Base-by-base conservation (phyloP, 2,329 filamentous ascomycete genomes). In the Pseudogymnoascus sp. region DNA sequence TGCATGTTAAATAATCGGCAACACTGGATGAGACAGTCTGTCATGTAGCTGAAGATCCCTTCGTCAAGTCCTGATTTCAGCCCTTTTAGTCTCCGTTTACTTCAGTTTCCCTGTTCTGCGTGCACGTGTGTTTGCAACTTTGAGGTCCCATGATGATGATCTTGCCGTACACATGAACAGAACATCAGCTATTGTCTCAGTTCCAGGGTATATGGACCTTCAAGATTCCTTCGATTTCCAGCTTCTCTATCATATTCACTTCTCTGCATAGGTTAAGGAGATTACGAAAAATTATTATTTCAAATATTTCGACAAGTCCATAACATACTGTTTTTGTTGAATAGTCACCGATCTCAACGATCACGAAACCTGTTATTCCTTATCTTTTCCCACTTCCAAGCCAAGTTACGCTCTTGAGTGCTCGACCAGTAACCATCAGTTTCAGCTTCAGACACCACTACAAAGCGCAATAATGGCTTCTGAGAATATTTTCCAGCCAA, bases 401-500 rank as follows among this genome's bases (percentile, higher is more conserved):
- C 32, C 57, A 47, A 34, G 18, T 37, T 60, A 41, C 61, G 14
- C 28, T 64, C 37, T 47, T 59, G 9, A 25, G 60, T 38, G 62
- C 62, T 35, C 43, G 6, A n/a, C 22, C 61, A n/a, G 47, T 41
- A 12, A 50, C 62, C 28, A 32, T 14, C 12, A 12, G 11, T 18
- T 41, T 4, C 47, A 18, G 3, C 5, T 25, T 4, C 22, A 54
- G 30, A 54, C 35, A 35, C 4, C 6, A 32, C 35, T 22, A 54
- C 43, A 14, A 62, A 50, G 12, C 32, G 22, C 22, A 25, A 30
- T 30, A 34, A 65, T 65, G 47, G 43, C 61, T 43, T 68, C 67
- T 3, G 37, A 60, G 3, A 66, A 87, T 66, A 83, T 87, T 59
- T 87, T 87, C 65, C 74, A 75, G 6, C 81, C 84, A 28, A 78